Base-by-base conservation (phyloP, 2,329 filamentous ascomycete genomes). In the Colletotrichum tofieldiae region DNA sequence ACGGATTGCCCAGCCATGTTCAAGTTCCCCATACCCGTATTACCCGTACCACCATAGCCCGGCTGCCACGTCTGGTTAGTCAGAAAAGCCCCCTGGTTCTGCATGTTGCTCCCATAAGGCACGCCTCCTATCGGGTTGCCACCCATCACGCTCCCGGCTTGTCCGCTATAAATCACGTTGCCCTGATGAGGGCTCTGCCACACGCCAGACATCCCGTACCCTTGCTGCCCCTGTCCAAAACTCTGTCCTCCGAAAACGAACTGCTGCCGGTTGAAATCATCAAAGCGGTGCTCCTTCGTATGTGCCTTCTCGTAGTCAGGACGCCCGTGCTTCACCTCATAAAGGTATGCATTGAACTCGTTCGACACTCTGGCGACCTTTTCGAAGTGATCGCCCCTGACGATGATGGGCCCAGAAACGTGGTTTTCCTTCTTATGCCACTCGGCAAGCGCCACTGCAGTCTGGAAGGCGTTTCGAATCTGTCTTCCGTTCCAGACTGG, bases 381-480 rank as follows among this genome's bases (percentile, higher is more conserved):
- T 16, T 66, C 71, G 60, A 77, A 58, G 12, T 78, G 73, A 1
- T 75, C 74, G 5, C 65, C 26, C 39, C 65, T 74, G 26, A 77
- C 66, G 2, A 71, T 3, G 3, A 76, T 68, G 12, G 71, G 73
- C 1, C 73, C 75, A 1, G 73, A n/a, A 1, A 61, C 49, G 16
- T 73, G 65, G 41, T 69, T 37, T 14, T 74, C 71, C 9, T 62
- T 68, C 5, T 76, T 43, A 60, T 55, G 75, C 74, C 76, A 81
- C 78, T 86, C 84, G 6, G 84, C 85, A 35, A 86, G 77, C 3
- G 84, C 83, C 23, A 86, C 79, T 0, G 84, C 84, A 1, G 84
- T 85, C 77, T 85, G 84, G 77, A 85, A 83, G 5, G 82, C 82
- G 54, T 84, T 84, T 23, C 82, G 82, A 65, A 84, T 84, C 73